Conservation (phyloP, 164 flowering plant genomes). For the Chloranthus sessilifolius region DNA sequence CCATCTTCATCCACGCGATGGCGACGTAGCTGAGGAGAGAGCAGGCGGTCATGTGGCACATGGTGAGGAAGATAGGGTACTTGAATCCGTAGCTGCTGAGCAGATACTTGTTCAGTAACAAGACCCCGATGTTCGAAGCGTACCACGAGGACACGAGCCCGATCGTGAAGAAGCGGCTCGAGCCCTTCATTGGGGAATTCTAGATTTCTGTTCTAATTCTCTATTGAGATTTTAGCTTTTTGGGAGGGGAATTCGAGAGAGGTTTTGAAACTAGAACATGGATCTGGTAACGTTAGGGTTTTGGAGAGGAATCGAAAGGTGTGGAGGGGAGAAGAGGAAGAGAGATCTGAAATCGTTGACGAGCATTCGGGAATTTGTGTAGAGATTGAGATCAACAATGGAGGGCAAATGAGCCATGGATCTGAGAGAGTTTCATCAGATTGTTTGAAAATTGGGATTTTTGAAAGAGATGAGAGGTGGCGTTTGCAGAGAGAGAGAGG, state of each 20-base stretch:
- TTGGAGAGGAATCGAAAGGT: background rate
- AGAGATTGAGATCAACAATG: background rate
- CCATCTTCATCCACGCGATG: constrained; percentile 39
- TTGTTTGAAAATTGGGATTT: constrained; percentile 5
- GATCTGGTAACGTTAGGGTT: constrained; percentile 8
- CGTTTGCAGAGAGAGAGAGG: no score
- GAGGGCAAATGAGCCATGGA: constrained; percentile 6
- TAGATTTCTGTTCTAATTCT: no score
- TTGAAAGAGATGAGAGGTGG: no score
- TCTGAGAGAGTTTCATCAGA: constrained; percentile 15
- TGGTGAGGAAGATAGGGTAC: constrained; percentile 50
- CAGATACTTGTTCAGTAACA: constrained; percentile 39
- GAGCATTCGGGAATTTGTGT: constrained; percentile 6
- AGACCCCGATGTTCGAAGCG: constrained; percentile 50
- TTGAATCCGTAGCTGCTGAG: constrained; percentile 45
- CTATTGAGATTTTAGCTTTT: no score
- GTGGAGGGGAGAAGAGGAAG: background rate
- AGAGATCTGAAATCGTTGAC: constrained; percentile 12
- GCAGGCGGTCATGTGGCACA: constrained; percentile 58
- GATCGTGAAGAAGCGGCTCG: constrained; percentile 31
- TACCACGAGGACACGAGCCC: constrained; percentile 44
- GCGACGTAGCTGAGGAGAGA: constrained; percentile 43
- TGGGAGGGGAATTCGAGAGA: constrained; percentile 1
- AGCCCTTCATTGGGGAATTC: constrained; percentile 14
- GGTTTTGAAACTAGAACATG: background rate